A percentile compares a stretch with the other conserved stretches of the same genome.
Evolutionary conservation across 2,329 filamentous ascomycete species (phyloP).

Genomic region (Rugonectria rugulosa): DNA sequence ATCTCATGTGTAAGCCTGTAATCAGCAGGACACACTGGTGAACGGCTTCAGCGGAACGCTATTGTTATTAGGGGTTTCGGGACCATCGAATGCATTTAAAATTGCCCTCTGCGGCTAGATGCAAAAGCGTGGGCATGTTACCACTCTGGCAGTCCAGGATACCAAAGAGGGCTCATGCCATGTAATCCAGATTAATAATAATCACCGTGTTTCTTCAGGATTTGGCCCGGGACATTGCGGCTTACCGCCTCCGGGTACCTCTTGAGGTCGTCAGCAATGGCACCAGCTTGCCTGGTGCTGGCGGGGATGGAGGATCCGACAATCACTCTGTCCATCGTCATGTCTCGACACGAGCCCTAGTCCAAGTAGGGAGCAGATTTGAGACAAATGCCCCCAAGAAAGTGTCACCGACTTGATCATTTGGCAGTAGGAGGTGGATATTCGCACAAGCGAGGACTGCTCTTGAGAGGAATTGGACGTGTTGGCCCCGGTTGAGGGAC

Average conservation of each 20-base stretch:
- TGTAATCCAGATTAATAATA: neutral
- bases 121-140: slow-evolving; percentile 1
- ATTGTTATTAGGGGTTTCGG: neutral
- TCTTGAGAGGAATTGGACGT: slow-evolving; percentile 18
- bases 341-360: slow-evolving; percentile 6
- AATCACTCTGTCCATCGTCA: neutral
- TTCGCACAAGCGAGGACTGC: slow-evolving; percentile 15
- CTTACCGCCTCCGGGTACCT: neutral
- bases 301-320: neutral
- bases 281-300: neutral
- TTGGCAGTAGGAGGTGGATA: neutral
- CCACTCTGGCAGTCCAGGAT: neutral
- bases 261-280: neutral
- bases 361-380: neutral
- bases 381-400: neutral
- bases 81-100: neutral
- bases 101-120: slow-evolving; percentile 3
- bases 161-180: no score
- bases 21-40: slow-evolving; percentile 9
- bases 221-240: neutral
- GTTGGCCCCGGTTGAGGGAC: slow-evolving; percentile 19
- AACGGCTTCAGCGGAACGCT: slow-evolving; percentile 11
- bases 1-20: slow-evolving; percentile 12
- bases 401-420: slow-evolving; percentile 5
- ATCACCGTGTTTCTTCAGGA: neutral